phyloP scores from a whole-genome alignment of 768 basidiomycete genomes.

The Crucibulum laeve region DNA sequence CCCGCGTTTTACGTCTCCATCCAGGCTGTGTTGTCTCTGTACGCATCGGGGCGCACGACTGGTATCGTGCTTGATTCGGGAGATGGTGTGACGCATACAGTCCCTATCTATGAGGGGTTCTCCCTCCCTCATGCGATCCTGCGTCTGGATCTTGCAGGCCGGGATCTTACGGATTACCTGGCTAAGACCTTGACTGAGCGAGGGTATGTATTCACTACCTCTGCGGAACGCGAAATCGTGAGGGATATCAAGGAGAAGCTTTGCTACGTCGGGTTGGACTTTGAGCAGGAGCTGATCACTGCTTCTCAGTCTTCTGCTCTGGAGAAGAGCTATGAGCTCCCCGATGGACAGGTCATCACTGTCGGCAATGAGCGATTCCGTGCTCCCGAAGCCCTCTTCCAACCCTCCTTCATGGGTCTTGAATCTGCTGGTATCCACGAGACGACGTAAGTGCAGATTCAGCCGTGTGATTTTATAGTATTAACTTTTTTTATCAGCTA shows the following conservation, averaged over 20 bases:
- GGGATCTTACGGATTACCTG: constrained; percentile 83
- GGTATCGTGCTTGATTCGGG: constrained; percentile 95
- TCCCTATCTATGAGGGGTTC: constrained; percentile 96
- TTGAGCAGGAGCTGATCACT: constrained; percentile 89
- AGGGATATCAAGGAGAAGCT: constrained; percentile 98
- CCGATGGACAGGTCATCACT: constrained; percentile 93
- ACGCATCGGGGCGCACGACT: constrained; percentile 93
- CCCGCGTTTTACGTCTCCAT: constrained; percentile 91
- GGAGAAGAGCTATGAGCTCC: constrained; percentile 91
- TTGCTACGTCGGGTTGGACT: constrained; percentile 92
- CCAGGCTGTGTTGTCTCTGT: constrained; percentile 87
- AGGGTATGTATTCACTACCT: constrained; percentile 92
- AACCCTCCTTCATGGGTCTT: constrained; percentile 84
- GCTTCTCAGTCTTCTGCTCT: constrained; percentile 85
- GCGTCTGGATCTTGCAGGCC: constrained; percentile 88
- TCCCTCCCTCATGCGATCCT: constrained; percentile 89
- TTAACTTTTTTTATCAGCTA: constrained; percentile 36
- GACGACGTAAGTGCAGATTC: constrained; percentile 54
- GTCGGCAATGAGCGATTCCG: constrained; percentile 93
- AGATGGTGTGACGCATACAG: constrained; percentile 94
- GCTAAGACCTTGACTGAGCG: constrained; percentile 87
- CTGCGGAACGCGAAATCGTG: constrained; percentile 91
- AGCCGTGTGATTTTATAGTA: neutral
- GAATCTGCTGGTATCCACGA: constrained; percentile 92
- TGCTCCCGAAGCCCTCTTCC: constrained; percentile 92